Base-by-base conservation (phyloP, 2,329 filamentous ascomycete species). In the Epichloe sylvatica region DNA sequence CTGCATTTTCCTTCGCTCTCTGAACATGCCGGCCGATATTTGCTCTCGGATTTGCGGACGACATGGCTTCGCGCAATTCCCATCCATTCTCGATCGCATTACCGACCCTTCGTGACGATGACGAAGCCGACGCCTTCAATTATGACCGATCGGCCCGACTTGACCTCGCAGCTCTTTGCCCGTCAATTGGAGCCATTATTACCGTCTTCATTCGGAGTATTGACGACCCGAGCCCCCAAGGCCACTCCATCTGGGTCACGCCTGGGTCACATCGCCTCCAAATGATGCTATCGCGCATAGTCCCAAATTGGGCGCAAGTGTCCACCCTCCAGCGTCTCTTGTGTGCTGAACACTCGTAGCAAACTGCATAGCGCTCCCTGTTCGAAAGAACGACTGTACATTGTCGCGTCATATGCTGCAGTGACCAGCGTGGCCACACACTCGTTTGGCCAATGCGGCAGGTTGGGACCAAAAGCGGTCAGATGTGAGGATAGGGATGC, bases 71-170 rank as follows among this genome's bases (percentile, higher is more conserved):
- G 45, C 43, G 35, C 51, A 21, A 35, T 30, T 8, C 25, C 19
- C 45, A 41, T 38, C 30, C 38, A 17, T 38, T 15, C 38, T 46
- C 51, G 45, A 52, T 48, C 51, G 51, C 51, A 50, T 45, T 47
- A n/a, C n/a, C 41, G 40, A 49, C 49, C 51, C 49, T 50, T 53
- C 51, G 49, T 51, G 48, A 51, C 53, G 43, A 49, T 49, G 52
- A 53, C 54, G 50, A 52, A 54, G 52, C 21, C 46, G 46, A 47
- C 19, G 35, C 34, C 23, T 13, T 40, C 5, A 41, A 42, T 19
- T 4, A 42, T 33, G 5, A 9, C 30, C 42, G 33, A 42, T 38
- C n/a, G 19, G 35, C 40, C 19, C 19, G 15, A 19, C 40, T 13
- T 17, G n/a, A 49, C 15, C 15, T 25, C 19, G 21, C 25, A 5